phyloP scores from a whole-genome alignment of 345 rosid genomes.

The Eutrema heterophyllum region DNA sequence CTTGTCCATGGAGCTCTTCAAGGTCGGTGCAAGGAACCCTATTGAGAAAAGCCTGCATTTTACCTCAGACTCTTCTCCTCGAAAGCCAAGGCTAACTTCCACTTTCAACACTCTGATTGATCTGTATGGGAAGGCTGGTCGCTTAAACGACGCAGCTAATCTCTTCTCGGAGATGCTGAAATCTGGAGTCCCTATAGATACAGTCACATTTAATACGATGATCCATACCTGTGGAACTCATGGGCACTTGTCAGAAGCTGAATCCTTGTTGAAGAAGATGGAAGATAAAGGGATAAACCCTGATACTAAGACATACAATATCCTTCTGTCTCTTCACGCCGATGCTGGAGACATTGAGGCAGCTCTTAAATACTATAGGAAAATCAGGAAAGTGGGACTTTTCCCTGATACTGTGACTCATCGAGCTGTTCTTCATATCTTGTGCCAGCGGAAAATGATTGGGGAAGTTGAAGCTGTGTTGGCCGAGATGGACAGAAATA shows the following conservation, averaged over 20 bases:
- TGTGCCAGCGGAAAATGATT: conserved; percentile 68
- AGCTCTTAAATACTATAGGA: conserved; percentile 54
- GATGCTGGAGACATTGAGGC: conserved; percentile 62
- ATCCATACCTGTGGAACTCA: conserved; percentile 79
- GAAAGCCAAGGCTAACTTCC: conserved; percentile 63
- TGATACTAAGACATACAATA: conserved; percentile 80
- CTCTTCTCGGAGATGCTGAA: conserved; percentile 76
- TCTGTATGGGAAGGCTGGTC: conserved; percentile 90
- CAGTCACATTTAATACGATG: conserved; percentile 86
- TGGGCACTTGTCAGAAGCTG: conserved; percentile 73
- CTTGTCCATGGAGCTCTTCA: conserved; percentile 73
- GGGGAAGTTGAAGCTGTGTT: conserved; percentile 58
- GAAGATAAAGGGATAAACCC: conserved; percentile 60
- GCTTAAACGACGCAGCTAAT: conserved; percentile 71
- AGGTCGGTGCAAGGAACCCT: conserved; percentile 59
- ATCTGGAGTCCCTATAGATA: conserved; percentile 66
- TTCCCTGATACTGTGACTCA: conserved; percentile 69
- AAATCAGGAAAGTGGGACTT: conserved; percentile 69
- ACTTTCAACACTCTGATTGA: conserved; percentile 83
- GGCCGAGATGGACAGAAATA: conserved; percentile 51
- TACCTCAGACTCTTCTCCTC: conserved; percentile 28
- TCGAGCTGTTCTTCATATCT: conserved; percentile 65
- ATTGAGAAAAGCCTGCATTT: conserved; percentile 26
- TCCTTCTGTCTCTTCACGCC: conserved; percentile 67
- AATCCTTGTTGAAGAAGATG: conserved; percentile 68